Evolutionary conservation across 352 stramenopile species (phyloP), one percentile per base, ranked within the genome.

Genomic region (Phytophthora parvispora): DNA sequence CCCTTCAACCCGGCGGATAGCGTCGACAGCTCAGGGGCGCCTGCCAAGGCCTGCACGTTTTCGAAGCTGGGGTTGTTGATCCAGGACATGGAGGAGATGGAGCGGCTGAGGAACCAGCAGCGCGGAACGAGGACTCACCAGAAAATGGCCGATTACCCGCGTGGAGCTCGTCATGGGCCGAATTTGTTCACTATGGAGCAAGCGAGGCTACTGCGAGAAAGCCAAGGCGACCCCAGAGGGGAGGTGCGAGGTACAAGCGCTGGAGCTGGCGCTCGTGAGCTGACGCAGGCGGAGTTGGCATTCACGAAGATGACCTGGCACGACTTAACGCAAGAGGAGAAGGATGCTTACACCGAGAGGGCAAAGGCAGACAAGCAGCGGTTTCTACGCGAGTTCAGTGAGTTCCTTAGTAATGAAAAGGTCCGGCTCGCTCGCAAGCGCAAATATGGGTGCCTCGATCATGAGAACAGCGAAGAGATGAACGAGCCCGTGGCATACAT

Each of bases 101-200:
- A 91, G 38, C 74, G 69, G 16, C 60, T 86, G 20, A 81, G 75
- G 28, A 77, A 65, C 1, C 84, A 93, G 52, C 79, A 86, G 50
- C 84, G 79, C 25, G 86, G 86, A 5, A 78, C 80, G 9, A 72
- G 69, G 24, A 62, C 61, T 2, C 86, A 93, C 38, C 77, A 89
- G 43, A 82, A 77, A 66, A 72, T 81, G 58, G 67, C 57, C 0
- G 73, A 75, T 36, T 93, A 92, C 54, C 86, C 81, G 13, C 75
- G 77, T 43, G 87, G 87, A 25, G 73, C 75, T 9, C 78, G 86
- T 2, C 84, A 90, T 54, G 87, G 76, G 13, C 84, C 81, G 2
- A 87, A 87, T 58, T 63, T 92, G 27, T 90, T 93, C 34, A 76
- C 86, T 22, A 93, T 93, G 79, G 83, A 93, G 28, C 81, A 90